Conservation (phyloP, 2,329 filamentous ascomycete genomes). For the Zasmidium cellare region DNA sequence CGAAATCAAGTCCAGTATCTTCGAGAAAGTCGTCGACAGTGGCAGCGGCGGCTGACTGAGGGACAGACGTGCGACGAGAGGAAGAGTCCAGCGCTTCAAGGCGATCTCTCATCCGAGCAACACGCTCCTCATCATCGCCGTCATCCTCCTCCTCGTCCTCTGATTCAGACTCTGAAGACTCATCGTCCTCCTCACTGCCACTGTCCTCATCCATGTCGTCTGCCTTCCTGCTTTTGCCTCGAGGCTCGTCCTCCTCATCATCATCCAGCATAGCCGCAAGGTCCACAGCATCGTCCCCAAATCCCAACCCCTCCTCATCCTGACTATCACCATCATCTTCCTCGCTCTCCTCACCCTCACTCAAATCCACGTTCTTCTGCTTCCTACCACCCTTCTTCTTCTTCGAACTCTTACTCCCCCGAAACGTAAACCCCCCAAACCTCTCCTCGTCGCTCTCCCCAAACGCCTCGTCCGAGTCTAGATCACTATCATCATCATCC, state of each 20-base stretch:
- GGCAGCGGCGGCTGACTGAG: constrained; percentile 41
- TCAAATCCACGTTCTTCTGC: constrained; percentile 47
- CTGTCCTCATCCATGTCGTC: constrained; percentile 31
- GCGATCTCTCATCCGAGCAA: constrained; percentile 59
- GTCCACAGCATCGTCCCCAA: constrained; percentile 65
- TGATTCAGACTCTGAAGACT: constrained; percentile 5
- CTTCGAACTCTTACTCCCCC: constrained; percentile 56
- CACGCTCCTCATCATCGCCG: constrained; percentile 58
- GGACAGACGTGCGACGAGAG: constrained; percentile 8
- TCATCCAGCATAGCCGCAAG: constrained; percentile 62
- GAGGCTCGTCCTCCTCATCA: constrained; percentile 47
- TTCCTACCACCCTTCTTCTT: constrained; percentile 40
- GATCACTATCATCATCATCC: constrained; percentile 66
- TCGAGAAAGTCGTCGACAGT: constrained; percentile 58
- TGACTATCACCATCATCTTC: constrained; percentile 45
- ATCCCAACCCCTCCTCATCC: constrained; percentile 52
- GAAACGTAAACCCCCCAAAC: constrained; percentile 74
- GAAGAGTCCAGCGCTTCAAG: constrained; percentile 49
- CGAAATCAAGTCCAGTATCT: constrained; percentile 71
- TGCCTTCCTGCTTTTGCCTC: constrained; percentile 35
- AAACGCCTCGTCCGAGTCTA: constrained; percentile 80
- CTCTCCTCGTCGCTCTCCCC: constrained; percentile 83
- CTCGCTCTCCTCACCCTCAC: constrained; percentile 47
- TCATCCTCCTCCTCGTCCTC: constrained; percentile 53
- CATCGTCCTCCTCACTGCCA: constrained; percentile 40